These are phyloP conservation scores for Thinopyrum obtusiflorum DNA, from an alignment of 202 grass and related monocot genomes.

Conservation along the genomic window DNA sequence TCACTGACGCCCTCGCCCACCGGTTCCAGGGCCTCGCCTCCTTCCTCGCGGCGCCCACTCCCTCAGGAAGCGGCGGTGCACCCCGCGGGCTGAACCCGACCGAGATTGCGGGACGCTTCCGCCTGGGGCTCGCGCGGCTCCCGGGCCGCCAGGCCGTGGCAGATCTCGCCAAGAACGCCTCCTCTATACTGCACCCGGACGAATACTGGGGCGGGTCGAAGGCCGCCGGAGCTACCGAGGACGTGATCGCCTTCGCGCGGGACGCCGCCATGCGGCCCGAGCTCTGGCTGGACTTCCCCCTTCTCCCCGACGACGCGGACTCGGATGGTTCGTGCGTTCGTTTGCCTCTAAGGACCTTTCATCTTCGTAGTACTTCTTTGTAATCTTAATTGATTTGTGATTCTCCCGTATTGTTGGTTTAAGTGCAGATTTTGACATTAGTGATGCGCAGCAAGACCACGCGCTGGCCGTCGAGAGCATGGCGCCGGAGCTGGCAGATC, in stretches of 20 bases:
- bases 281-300: constrained; percentile 89
- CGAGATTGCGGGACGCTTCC: constrained; percentile 72
- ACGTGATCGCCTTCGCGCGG: constrained; percentile 68
- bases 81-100: constrained; percentile 42
- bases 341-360: not conserved
- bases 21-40: constrained; percentile 73
- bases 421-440: constrained; percentile 82
- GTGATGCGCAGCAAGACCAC: constrained; percentile 82
- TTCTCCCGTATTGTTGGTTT: not conserved
- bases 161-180: constrained; percentile 77
- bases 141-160: constrained; percentile 70
- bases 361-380: constrained; percentile 17
- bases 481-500: constrained; percentile 76
- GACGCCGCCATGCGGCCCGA: constrained; percentile 78
- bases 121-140: constrained; percentile 73
- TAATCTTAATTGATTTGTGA: constrained; percentile 26
- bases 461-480: constrained; percentile 73
- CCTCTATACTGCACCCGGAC: constrained; percentile 61
- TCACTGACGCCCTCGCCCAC: constrained; percentile 63
- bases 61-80: not conserved
- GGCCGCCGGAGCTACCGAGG: constrained; percentile 60
- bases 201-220: constrained; percentile 19
- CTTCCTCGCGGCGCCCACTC: constrained; percentile 55
- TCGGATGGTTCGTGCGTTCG: constrained; percentile 27
- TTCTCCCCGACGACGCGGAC: constrained; percentile 53